Percentiles rank a stretch among this genome's conserved stretches.
These are phyloP conservation scores for Podila verticillata DNA, from an alignment of 192 early-diverging fungal genomes.

Conservation along the genomic window DNA sequence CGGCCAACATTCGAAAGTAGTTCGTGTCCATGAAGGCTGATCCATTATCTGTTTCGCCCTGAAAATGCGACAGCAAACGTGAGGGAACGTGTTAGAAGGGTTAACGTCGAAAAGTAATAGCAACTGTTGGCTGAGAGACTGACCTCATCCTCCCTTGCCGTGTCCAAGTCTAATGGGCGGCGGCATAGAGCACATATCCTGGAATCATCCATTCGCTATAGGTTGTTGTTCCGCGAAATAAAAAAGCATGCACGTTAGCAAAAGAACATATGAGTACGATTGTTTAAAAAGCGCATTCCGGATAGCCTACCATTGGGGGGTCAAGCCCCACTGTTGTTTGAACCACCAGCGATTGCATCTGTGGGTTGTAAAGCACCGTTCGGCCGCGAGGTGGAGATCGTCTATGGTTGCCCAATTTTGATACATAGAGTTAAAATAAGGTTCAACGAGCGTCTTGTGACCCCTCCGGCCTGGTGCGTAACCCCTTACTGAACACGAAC, in stretches of 20 bases:
- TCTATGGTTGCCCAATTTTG: neutral
- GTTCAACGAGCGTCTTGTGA: neutral
- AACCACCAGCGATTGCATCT: slow-evolving; percentile 61
- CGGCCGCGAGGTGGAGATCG: slow-evolving; percentile 55
- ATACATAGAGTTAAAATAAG: too few species aligned
- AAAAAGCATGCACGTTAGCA: neutral
- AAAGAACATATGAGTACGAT: neutral
- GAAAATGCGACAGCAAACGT: neutral
- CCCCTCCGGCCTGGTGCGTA: too few species aligned
- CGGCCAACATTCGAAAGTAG: slow-evolving; percentile 66
- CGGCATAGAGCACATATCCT: slow-evolving; percentile 49
- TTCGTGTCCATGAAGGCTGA: slow-evolving; percentile 60
- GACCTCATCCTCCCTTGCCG: slow-evolving; percentile 14
- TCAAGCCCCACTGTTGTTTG: slow-evolving; percentile 41
- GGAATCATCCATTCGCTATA: slow-evolving; percentile 23
- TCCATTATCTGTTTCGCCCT: slow-evolving; percentile 12
- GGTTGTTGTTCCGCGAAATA: slow-evolving; percentile 10
- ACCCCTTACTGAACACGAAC: neutral
- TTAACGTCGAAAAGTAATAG: neutral
- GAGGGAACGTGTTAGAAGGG: neutral
- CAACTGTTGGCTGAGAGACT: neutral
- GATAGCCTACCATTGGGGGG: slow-evolving; percentile 17
- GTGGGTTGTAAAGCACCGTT: slow-evolving; percentile 74
- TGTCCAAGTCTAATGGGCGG: slow-evolving; percentile 44
- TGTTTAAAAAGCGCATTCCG: too few species aligned